These are phyloP conservation scores for Uromyces viciae-fabae DNA, from an alignment of 1,284 basidiomycete genomes.

Conservation along the genomic window DNA sequence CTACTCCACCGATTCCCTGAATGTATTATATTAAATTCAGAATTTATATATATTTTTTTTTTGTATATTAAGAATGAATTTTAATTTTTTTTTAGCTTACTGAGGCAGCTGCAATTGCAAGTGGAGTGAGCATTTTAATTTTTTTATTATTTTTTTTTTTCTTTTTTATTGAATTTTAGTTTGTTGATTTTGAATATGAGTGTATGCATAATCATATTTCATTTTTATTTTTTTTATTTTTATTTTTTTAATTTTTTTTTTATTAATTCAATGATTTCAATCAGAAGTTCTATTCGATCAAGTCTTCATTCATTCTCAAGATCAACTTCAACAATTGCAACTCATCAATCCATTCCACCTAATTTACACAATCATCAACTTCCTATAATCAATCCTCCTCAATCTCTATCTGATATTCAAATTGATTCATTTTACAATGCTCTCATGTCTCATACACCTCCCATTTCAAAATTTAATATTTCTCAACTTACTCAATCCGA, in stretches of 20 bases:
- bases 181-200: no score
- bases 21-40: not conserved
- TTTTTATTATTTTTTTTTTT: no score
- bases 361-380: not conserved
- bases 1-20: slow-evolving; percentile 40
- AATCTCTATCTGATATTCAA: not conserved
- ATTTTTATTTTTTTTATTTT: no score
- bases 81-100: slow-evolving; percentile 24
- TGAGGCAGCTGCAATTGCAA: slow-evolving; percentile 41
- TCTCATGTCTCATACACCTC: slow-evolving; percentile 16
- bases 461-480: not conserved
- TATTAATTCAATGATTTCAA: no score
- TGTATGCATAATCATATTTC: no score
- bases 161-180: no score
- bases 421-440: slow-evolving; percentile 21
- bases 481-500: slow-evolving; percentile 15
- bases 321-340: not conserved
- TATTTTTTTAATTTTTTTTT: no score
- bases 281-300: no score
- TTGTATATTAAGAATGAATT: no score
- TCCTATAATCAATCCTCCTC: not conserved
- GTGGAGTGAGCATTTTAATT: slow-evolving; percentile 35
- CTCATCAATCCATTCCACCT: not conserved
- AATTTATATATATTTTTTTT: not conserved
- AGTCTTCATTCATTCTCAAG: not conserved